Evolutionary conservation across 495 filamentous ascomycete genomes (phyloP).

Genomic region (Penicillium parvum): DNA sequence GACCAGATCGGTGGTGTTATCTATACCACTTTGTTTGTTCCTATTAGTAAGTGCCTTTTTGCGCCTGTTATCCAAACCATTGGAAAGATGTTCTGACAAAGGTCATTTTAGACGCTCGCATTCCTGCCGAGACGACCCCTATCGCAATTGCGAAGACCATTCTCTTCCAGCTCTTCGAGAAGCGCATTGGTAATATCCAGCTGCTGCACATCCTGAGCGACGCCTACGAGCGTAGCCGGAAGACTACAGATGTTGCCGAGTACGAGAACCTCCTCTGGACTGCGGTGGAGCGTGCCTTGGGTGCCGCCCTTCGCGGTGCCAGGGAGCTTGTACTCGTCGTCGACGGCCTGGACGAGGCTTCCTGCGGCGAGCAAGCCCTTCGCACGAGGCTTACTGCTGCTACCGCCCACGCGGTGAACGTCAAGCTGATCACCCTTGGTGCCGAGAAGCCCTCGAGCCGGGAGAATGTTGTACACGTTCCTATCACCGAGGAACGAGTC

Average conservation of each 20-base stretch:
- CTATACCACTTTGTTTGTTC: constrained; percentile 33
- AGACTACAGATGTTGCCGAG: constrained; percentile 18
- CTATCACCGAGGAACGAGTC: constrained; percentile 18
- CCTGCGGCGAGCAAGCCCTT: constrained; percentile 25
- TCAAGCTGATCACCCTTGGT: constrained; percentile 31
- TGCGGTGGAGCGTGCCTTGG: constrained; percentile 19
- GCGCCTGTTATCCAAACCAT: not conserved
- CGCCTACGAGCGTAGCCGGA: constrained; percentile 25
- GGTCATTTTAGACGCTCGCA: constrained; percentile 15
- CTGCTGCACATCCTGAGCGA: constrained; percentile 32
- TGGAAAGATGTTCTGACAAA: not conserved
- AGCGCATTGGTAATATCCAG: constrained; percentile 34
- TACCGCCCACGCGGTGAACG: constrained; percentile 20
- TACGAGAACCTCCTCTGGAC: constrained; percentile 27
- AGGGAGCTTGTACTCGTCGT: constrained; percentile 35
- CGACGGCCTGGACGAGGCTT: constrained; percentile 35
- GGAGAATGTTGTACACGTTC: constrained; percentile 12
- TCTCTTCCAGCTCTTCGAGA: constrained; percentile 34
- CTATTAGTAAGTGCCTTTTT: constrained; percentile 28
- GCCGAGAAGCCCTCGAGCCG: constrained; percentile 22
- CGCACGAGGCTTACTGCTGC: constrained; percentile 21
- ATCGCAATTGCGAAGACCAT: constrained; percentile 28
- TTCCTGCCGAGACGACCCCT: constrained; percentile 21
- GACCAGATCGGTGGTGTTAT: constrained; percentile 31
- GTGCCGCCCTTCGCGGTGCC: constrained; percentile 22